A percentile compares a stretch with the other conserved stretches of the same genome.
Conservation (phyloP, 2,329 filamentous ascomycete genomes). For the Fusarium globosum region DNA sequence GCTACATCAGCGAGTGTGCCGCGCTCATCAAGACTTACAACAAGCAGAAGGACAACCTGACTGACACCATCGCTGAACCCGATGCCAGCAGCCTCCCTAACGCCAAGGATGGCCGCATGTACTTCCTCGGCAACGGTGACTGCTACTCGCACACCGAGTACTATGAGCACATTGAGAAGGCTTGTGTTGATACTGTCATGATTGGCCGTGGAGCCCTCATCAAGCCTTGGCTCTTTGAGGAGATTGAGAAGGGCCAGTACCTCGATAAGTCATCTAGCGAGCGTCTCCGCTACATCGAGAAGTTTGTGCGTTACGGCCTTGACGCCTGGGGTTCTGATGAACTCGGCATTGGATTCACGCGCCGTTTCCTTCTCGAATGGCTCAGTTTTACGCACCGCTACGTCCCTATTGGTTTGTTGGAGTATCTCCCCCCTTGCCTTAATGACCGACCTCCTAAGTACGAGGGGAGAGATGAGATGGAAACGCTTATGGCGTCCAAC, state of each 20-base stretch:
- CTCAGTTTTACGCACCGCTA: conserved; percentile 94
- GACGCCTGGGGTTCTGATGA: conserved; percentile 97
- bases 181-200: conserved; percentile 94
- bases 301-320: conserved; percentile 89
- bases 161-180: conserved; percentile 77
- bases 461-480: conserved; percentile 85
- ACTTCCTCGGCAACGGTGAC: conserved; percentile 96
- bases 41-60: conserved; percentile 69
- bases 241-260: conserved; percentile 91
- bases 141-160: conserved; percentile 95
- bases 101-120: conserved; percentile 74
- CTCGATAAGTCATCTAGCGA: conserved; percentile 94
- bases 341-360: conserved; percentile 88
- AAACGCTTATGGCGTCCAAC: conserved; percentile 89
- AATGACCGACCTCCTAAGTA: conserved; percentile 91
- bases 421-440: conserved; percentile 86
- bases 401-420: conserved; percentile 87
- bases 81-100: conserved; percentile 80
- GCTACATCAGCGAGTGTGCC: conserved; percentile 91
- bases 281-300: conserved; percentile 85
- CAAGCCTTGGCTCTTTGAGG: conserved; percentile 99
- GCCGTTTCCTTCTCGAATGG: conserved; percentile 95
- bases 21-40: conserved; percentile 85
- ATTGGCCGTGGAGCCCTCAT: conserved; percentile 94
- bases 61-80: conserved; percentile 82